Conservation (phyloP, 257 asterid species). For the Galeopsis tetrahit region DNA sequence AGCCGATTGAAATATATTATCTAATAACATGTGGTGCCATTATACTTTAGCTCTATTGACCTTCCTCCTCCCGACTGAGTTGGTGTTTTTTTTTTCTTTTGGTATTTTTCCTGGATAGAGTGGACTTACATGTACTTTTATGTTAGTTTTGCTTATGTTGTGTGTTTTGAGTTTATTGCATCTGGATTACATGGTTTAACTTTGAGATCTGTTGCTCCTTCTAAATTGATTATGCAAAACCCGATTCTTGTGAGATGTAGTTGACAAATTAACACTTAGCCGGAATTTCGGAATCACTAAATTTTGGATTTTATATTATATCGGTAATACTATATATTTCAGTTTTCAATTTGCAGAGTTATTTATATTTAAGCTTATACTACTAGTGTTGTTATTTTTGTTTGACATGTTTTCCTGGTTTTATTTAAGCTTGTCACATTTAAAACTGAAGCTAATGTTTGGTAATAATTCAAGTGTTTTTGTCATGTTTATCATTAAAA, state of each 20-base stretch:
- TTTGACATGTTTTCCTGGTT: not conserved
- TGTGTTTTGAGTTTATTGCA: constrained; percentile 29
- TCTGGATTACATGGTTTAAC: constrained; percentile 34
- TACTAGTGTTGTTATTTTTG: not conserved
- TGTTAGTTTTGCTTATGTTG: constrained; percentile 32
- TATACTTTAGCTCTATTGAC: constrained; percentile 38
- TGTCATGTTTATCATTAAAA: too few relatives aligned
- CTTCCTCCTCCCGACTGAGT: constrained; percentile 15
- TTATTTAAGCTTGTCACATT: not conserved
- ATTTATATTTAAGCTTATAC: not conserved
- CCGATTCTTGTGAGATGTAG: constrained; percentile 23
- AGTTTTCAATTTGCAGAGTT: not conserved
- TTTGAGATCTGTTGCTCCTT: constrained; percentile 32
- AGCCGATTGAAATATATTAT: constrained; percentile 24
- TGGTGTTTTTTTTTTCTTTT: constrained; percentile 7
- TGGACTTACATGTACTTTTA: constrained; percentile 31
- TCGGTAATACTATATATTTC: not conserved
- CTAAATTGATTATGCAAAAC: constrained; percentile 15
- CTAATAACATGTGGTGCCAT: constrained; percentile 35
- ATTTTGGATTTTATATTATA: not conserved
- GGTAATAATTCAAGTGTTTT: not conserved
- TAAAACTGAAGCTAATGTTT: not conserved
- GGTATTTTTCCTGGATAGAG: constrained; percentile 32
- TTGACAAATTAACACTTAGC: not conserved
- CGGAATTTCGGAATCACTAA: not conserved